These are phyloP conservation scores for Sporothrix globosa DNA, from an alignment of 2,329 filamentous ascomycete species.

Conservation along the genomic window DNA sequence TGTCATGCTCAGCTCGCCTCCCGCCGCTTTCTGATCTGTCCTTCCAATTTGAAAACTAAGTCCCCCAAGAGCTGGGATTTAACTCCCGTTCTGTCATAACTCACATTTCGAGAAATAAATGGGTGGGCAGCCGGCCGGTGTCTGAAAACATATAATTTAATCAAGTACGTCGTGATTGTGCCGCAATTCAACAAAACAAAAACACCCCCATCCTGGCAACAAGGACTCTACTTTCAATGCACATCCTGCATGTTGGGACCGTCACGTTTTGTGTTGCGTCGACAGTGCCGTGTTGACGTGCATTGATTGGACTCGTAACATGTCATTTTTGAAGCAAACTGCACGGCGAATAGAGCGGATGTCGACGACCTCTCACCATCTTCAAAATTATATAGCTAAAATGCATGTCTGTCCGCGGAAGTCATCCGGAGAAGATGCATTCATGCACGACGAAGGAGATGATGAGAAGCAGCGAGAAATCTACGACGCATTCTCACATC, in stretches of 20 bases:
- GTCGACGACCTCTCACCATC: background rate
- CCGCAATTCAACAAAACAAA: constrained; percentile 7
- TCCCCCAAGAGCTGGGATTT: constrained; percentile 10
- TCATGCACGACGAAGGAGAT: background rate
- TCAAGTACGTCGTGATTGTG: background rate
- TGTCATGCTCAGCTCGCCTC: background rate
- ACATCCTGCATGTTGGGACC: constrained; percentile 18
- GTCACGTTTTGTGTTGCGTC: constrained; percentile 12
- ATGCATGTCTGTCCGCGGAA: constrained; percentile 1
- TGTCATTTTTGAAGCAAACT: constrained; percentile 4
- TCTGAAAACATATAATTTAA: background rate
- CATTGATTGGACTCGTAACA: constrained; percentile 26
- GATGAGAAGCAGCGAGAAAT: background rate
- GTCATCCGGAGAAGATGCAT: background rate
- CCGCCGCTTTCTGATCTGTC: background rate
- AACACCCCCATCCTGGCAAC: background rate
- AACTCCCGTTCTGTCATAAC: constrained; percentile 13
- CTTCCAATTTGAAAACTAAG: background rate
- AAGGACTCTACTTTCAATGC: constrained; percentile 7
- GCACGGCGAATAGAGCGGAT: background rate
- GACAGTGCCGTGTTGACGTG: constrained; percentile 7
- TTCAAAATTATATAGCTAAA: background rate
- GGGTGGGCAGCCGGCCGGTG: constrained; percentile 16
- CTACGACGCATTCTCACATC: background rate
- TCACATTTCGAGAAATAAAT: background rate